phyloP scores from a whole-genome alignment of 306 rosid genomes.

The Begonia peltatifolia region DNA sequence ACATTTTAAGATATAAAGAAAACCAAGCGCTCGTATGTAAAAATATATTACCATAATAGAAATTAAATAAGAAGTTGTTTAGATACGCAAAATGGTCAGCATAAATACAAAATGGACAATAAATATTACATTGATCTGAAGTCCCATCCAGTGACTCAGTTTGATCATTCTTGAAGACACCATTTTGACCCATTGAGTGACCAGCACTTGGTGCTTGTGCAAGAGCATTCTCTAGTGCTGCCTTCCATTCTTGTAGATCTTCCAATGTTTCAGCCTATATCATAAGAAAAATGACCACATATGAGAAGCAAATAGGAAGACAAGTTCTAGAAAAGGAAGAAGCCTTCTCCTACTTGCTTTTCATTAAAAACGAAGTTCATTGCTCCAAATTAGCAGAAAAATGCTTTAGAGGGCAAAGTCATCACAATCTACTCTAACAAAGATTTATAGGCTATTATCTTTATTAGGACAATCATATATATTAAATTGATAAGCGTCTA shows the following conservation, averaged over 20 bases:
- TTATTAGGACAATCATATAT: too few relatives aligned
- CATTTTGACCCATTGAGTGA: conserved; percentile 49
- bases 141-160: conserved; percentile 52
- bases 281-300: conserved; percentile 10
- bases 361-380: neutral
- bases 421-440: too few relatives aligned
- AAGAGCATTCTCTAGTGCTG: conserved; percentile 82
- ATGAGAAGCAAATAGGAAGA: conserved; percentile 13
- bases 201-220: conserved; percentile 62
- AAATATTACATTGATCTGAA: conserved; percentile 49
- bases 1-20: too few relatives aligned
- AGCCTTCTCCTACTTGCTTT: neutral
- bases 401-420: too few relatives aligned
- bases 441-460: too few relatives aligned
- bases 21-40: too few relatives aligned
- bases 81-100: too few relatives aligned
- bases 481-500: too few relatives aligned
- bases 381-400: too few relatives aligned
- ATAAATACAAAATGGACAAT: neutral
- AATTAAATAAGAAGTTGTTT: too few relatives aligned
- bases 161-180: conserved; percentile 52
- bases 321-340: neutral
- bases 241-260: conserved; percentile 90
- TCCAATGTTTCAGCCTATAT: conserved; percentile 82
- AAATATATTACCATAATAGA: too few relatives aligned